Evolutionary conservation across 352 stramenopile species (phyloP), one percentile per base, ranked within the genome.

Genomic region (Phytophthora colocasiae): DNA sequence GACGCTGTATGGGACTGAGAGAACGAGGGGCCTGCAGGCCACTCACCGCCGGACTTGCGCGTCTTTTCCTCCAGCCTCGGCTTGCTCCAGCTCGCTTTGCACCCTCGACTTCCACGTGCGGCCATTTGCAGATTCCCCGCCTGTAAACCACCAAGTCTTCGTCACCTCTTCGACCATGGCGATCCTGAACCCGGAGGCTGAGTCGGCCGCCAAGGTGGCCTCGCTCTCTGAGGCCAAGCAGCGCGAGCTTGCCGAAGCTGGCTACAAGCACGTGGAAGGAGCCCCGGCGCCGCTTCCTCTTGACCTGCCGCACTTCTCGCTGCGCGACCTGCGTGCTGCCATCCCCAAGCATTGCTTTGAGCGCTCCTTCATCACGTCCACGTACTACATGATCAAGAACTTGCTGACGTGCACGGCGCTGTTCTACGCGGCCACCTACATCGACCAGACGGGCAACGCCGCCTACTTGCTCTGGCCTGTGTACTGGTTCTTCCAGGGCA

Each of bases 401-500:
- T 59, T 96, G 12, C 66, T 85, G 46, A 91, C 98, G 56, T 97
- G 97, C 32, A 81, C 77, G 4, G 87, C 77, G 39, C 91, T 99
- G 50, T 93, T 90, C 46, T 98, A 97, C 66, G 75, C 78, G 15
- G 95, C 96, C 8, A 85, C 73, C 6, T 90, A 84, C 49, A 86
- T 98, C 57, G 73, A 87, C 41, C 47, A 55, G 19, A 60, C 46
- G 7, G 83, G 74, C 48, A 57, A 77, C n/a, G 61, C 81, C 32
- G 78, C 92, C 6, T 79, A 64, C 11, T 76, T 87, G 61, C 84
- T 95, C 38, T 99, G 97, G 97, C 84, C 90, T 3, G 62, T 95
- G 44, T 99, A 99, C 82, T 98, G 95, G 80, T 99, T 99, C 79
- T 93, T 97, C 75, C 97, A 99, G 85, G 97, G 97, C 68, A 97